Conservation (phyloP, 2,329 filamentous ascomycete species). For the Aspergillus calidoustus region DNA sequence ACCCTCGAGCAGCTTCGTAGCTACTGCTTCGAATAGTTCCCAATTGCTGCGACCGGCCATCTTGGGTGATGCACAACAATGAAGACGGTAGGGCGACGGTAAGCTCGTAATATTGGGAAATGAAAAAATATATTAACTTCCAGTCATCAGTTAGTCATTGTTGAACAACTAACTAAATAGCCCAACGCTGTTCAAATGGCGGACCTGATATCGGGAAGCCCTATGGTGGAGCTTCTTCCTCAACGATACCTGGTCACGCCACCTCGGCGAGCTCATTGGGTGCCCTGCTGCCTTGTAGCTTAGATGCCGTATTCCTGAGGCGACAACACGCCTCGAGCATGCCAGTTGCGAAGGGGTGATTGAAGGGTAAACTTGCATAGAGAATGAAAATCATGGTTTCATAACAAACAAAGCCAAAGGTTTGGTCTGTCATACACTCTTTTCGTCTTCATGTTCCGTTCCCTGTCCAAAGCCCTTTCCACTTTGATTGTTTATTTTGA, state of each 20-base stretch:
- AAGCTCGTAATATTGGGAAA: not conserved
- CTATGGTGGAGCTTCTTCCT: conserved; percentile 7
- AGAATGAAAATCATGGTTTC: not conserved
- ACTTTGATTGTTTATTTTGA: not conserved
- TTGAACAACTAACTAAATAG: not conserved
- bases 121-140: not conserved
- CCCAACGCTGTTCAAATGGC: not conserved
- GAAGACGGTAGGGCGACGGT: not conserved
- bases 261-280: conserved; percentile 2
- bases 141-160: not conserved
- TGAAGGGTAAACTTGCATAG: conserved; percentile 1
- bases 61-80: conserved; percentile 15
- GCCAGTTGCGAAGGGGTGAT: conserved; percentile 13
- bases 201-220: not conserved
- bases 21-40: conserved; percentile 43
- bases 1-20: conserved; percentile 49
- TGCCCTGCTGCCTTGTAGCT: conserved; percentile 8
- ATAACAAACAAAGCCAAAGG: not conserved
- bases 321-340: conserved; percentile 3
- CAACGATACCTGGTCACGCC: conserved; percentile 16
- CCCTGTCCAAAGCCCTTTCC: not conserved
- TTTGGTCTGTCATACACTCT: not conserved
- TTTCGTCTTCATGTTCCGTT: not conserved
- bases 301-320: conserved; percentile 1
- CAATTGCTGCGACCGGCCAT: conserved; percentile 41